phyloP scores from a whole-genome alignment of 495 filamentous ascomycete genomes.

The Aspergillus incahuasiensis region DNA sequence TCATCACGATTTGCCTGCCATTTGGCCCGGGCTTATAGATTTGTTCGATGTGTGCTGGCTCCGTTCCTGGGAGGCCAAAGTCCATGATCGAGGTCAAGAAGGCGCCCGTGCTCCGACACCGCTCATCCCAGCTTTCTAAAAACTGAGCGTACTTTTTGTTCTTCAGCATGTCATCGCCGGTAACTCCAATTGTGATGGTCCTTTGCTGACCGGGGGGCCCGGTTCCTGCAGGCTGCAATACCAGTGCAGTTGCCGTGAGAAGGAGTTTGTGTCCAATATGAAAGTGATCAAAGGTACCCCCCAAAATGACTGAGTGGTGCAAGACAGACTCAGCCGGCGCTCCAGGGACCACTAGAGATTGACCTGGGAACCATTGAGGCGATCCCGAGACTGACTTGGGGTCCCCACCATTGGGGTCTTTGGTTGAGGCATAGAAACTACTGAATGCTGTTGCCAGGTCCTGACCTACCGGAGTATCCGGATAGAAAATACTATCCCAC shows the following conservation, averaged over 20 bases:
- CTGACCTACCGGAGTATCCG: conserved; percentile 56
- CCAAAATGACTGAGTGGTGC: conserved; percentile 67
- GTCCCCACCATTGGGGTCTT: conserved; percentile 19
- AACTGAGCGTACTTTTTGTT: conserved; percentile 84
- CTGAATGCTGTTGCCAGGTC: conserved; percentile 29
- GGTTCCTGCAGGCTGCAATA: conserved; percentile 47
- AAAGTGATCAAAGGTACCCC: conserved; percentile 94
- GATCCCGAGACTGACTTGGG: conserved; percentile 29
- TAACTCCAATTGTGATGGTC: conserved; percentile 73
- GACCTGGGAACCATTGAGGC: conserved; percentile 23
- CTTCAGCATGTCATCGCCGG: conserved; percentile 75
- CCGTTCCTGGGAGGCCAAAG: conserved; percentile 33
- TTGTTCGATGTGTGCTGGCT: conserved; percentile 24
- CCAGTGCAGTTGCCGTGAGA: conserved; percentile 74
- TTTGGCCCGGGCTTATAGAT: conserved; percentile 43
- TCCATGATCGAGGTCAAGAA: conserved; percentile 73
- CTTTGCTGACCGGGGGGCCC: conserved; percentile 33
- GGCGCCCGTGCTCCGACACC: conserved; percentile 59
- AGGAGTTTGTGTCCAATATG: conserved; percentile 95
- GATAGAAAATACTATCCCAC: conserved; percentile 69
- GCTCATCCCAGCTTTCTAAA: conserved; percentile 71
- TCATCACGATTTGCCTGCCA: conserved; percentile 46
- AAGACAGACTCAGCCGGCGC: conserved; percentile 18
- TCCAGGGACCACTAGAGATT: conserved; percentile 22
- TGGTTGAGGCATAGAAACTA: conserved; percentile 18